Percentiles rank a stretch among this genome's conserved stretches.
These are phyloP conservation scores for Gaeumannomyces tritici DNA, from an alignment of 2,329 filamentous ascomycete genomes.

Conservation along the genomic window DNA sequence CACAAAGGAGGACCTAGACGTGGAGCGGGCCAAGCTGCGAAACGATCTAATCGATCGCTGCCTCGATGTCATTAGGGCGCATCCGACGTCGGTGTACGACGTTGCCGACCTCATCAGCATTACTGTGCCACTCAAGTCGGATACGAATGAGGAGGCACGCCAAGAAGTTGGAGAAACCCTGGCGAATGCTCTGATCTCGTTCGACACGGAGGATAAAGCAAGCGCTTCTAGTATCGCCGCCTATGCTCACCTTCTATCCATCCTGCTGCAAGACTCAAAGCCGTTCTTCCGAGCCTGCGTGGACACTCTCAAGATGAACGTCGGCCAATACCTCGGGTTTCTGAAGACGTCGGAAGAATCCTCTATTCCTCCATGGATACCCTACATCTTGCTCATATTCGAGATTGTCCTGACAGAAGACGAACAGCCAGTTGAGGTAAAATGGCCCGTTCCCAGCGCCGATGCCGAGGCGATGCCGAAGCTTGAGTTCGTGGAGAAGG, in stretches of 20 bases:
- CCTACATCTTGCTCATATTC: constrained; percentile 79
- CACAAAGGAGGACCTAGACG: constrained; percentile 72
- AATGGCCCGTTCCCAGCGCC: constrained; percentile 53
- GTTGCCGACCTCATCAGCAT: constrained; percentile 77
- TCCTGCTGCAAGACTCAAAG: constrained; percentile 71
- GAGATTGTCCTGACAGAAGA: constrained; percentile 89
- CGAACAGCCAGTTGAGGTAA: constrained; percentile 64
- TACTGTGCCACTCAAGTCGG: constrained; percentile 51
- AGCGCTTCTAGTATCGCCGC: constrained; percentile 61
- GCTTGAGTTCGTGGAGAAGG: constrained; percentile 48
- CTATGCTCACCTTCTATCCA: constrained; percentile 82
- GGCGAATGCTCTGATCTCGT: constrained; percentile 71
- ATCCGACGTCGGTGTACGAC: constrained; percentile 83
- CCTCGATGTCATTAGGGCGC: constrained; percentile 79
- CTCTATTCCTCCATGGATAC: constrained; percentile 80
- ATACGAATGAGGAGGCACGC: constrained; percentile 37
- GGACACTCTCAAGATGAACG: constrained; percentile 65
- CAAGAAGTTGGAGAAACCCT: constrained; percentile 75
- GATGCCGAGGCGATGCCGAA: constrained; percentile 39
- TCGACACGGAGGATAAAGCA: constrained; percentile 53
- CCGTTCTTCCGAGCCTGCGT: constrained; percentile 72
- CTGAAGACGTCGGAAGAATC: constrained; percentile 61
- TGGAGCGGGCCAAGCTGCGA: constrained; percentile 62
- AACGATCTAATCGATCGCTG: constrained; percentile 79
- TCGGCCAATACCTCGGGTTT: constrained; percentile 68